phyloP scores from a whole-genome alignment of 805 yeast genomes.

The Yarrowia keelungensis region DNA sequence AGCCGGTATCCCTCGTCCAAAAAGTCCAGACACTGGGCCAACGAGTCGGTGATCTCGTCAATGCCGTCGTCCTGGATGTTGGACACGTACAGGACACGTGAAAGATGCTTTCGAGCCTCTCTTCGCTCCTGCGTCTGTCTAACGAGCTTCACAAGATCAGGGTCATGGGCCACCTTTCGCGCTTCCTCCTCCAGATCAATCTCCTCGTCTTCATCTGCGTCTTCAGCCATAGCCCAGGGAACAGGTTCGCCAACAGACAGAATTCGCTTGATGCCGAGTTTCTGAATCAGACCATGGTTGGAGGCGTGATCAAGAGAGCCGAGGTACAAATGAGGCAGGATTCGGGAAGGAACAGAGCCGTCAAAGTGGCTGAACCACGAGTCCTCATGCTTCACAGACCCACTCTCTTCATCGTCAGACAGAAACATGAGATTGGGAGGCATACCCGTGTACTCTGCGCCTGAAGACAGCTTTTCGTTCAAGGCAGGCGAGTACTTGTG shows the following conservation, averaged over 20 bases:
- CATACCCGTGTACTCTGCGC: conserved; percentile 32
- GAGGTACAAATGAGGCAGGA: conserved; percentile 80
- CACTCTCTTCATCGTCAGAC: conserved; percentile 17
- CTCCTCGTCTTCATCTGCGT: conserved; percentile 33
- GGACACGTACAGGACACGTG: conserved; percentile 65
- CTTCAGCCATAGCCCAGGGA: conserved; percentile 57
- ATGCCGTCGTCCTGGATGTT: conserved; percentile 91
- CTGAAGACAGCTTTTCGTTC: conserved; percentile 43
- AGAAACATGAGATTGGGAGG: conserved; percentile 25
- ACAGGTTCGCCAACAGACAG: conserved; percentile 86
- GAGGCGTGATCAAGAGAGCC: conserved; percentile 88
- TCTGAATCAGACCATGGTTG: conserved; percentile 64
- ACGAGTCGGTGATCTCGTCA: conserved; percentile 69
- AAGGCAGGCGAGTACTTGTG: conserved; percentile 63
- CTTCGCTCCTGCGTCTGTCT: conserved; percentile 30
- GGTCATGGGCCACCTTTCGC: conserved; percentile 21
- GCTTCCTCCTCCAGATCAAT: conserved; percentile 33
- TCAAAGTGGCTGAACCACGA: conserved; percentile 50
- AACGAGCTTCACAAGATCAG: conserved; percentile 23
- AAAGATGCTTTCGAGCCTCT: conserved; percentile 48
- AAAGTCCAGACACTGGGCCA: conserved; percentile 69
- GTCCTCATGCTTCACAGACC: neutral
- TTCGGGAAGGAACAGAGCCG: conserved; percentile 84
- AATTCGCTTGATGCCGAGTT: conserved; percentile 72
- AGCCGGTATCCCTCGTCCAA: conserved; percentile 61